Evolutionary conservation across 1,139 yeast genomes (phyloP).

Genomic region (Pichia cactophila): DNA sequence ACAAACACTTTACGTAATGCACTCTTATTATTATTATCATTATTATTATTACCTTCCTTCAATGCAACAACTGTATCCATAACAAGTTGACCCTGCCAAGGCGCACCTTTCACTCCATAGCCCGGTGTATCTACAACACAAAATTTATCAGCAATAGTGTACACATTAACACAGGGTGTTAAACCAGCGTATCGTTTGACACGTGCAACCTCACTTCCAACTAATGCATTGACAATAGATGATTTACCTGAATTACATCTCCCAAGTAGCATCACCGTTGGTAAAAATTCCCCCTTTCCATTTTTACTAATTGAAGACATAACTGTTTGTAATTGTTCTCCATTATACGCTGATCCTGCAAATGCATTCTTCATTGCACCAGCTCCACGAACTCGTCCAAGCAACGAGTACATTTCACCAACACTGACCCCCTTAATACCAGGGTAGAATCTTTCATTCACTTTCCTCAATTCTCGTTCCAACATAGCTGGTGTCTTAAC

Average conservation of each 20-base stretch:
- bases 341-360: neutral
- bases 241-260: slow-evolving; percentile 84
- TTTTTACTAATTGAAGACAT: neutral
- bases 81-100: slow-evolving; percentile 63
- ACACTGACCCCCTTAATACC: neutral
- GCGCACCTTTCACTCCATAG: slow-evolving; percentile 59
- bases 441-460: neutral
- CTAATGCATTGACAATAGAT: slow-evolving; percentile 47
- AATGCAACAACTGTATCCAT: slow-evolving; percentile 1
- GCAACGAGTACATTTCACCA: neutral
- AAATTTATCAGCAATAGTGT: slow-evolving; percentile 54
- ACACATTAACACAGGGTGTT: slow-evolving; percentile 72
- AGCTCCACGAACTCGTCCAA: neutral
- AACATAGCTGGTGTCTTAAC: neutral
- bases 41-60: neutral
- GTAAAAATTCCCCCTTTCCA: neutral
- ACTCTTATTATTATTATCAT: no score
- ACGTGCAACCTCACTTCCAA: slow-evolving; percentile 18
- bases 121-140: slow-evolving; percentile 82
- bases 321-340: neutral
- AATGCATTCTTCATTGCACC: neutral
- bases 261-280: slow-evolving; percentile 53
- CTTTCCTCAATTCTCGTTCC: neutral
- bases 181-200: slow-evolving; percentile 49
- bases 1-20: neutral